Evolutionary conservation across 495 filamentous ascomycete genomes (phyloP).

Genomic region (Cercophora scortea): DNA sequence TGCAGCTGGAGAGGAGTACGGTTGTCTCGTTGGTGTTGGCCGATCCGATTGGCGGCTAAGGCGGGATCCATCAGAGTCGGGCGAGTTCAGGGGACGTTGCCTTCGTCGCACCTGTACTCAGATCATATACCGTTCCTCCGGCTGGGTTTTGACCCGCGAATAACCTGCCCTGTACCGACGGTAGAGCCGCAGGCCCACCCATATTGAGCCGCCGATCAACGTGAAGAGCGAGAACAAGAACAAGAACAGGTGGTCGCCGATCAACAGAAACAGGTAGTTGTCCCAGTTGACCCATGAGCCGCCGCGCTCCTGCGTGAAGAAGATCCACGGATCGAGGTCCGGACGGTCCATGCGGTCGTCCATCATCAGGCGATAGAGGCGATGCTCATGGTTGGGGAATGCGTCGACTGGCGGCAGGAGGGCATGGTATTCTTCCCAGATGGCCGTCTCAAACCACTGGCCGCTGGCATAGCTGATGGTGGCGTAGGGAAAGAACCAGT

Average conservation of each 20-base stretch:
- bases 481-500: conserved; percentile 77
- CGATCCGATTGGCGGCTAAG: no score
- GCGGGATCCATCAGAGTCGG: no score
- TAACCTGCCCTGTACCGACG: conserved; percentile 6
- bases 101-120: background rate
- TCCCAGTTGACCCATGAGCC: conserved; percentile 41
- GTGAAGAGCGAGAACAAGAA: conserved; percentile 27
- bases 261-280: conserved; percentile 18
- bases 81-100: no score
- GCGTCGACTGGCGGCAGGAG: conserved; percentile 8
- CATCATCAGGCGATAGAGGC: conserved; percentile 33
- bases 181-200: conserved; percentile 3
- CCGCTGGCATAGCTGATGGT: conserved; percentile 86
- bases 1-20: no score
- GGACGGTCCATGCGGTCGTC: conserved; percentile 27
- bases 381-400: conserved; percentile 10
- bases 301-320: conserved; percentile 33
- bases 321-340: conserved; percentile 30
- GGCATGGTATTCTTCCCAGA: conserved; percentile 67
- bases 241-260: conserved; percentile 28
- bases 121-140: background rate
- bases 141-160: background rate
- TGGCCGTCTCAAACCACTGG: conserved; percentile 73
- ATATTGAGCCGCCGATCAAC: background rate
- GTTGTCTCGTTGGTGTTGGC: no score